Percentiles rank a stretch among this genome's conserved stretches.
Conservation (phyloP, 495 filamentous ascomycete species). For the Umbilicaria muhlenbergii region DNA sequence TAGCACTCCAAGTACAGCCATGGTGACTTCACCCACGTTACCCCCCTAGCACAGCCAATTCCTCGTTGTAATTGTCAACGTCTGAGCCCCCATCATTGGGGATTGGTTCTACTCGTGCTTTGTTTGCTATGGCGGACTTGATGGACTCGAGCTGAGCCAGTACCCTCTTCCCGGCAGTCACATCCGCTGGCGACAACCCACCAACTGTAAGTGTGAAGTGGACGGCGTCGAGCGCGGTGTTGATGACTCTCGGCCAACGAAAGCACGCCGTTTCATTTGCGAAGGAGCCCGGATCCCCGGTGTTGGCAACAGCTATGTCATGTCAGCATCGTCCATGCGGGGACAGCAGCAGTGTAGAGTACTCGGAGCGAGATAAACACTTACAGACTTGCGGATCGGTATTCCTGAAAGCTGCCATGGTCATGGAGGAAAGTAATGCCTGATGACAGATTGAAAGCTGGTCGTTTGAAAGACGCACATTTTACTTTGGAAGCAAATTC, state of each 20-base stretch:
- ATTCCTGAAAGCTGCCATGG: too few species aligned
- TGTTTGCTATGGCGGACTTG: neutral
- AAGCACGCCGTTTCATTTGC: constrained; percentile 3
- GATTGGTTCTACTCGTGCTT: constrained; percentile 40
- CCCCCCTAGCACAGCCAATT: constrained; percentile 54
- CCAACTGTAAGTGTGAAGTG: neutral
- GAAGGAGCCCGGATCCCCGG: constrained; percentile 2
- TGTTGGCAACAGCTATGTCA: constrained; percentile 1
- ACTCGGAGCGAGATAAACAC: too few species aligned
- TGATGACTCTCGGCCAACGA: constrained; percentile 8
- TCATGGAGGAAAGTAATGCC: too few species aligned
- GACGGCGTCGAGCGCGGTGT: constrained; percentile 2
- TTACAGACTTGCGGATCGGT: too few species aligned
- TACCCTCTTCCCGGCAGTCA: constrained; percentile 1
- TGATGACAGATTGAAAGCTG: too few species aligned
- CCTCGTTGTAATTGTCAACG: constrained; percentile 65
- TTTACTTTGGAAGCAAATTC: too few species aligned
- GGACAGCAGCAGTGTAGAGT: too few species aligned
- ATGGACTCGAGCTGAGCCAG: neutral
- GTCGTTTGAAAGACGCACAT: too few species aligned
- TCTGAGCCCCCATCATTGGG: constrained; percentile 68
- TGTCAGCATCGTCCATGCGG: too few species aligned
- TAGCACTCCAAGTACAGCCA: constrained; percentile 95
- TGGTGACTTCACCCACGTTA: constrained; percentile 65
- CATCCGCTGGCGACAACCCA: neutral